A percentile compares a stretch with the other conserved stretches of the same genome.
phyloP scores from a whole-genome alignment of 225 moss, liverwort and hornwort genomes.

The Takakia lepidozioides region DNA sequence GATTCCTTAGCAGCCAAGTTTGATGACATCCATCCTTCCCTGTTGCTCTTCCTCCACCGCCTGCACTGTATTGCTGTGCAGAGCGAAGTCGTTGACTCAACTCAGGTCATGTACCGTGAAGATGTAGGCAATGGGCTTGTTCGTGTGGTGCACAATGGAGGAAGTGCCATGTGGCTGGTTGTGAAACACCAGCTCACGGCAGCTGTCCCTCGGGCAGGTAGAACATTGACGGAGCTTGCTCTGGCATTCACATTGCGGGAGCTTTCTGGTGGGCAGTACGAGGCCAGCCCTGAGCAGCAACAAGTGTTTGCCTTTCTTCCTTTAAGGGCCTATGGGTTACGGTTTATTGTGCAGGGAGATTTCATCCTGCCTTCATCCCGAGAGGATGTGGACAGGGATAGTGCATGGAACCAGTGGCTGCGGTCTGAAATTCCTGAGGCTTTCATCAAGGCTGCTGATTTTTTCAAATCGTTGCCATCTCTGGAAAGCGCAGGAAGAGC shows the following conservation, averaged over 20 bases:
- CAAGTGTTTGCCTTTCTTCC: conserved; percentile 98
- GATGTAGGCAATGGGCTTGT: conserved; percentile 69
- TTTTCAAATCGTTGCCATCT: conserved; percentile 41
- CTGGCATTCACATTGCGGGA: conserved; percentile 71
- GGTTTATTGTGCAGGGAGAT: conserved; percentile 88
- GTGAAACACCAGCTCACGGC: conserved; percentile 65
- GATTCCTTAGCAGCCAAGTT: conserved; percentile 71
- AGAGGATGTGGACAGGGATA: conserved; percentile 95
- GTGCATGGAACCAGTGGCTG: conserved; percentile 97
- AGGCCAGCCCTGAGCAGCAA: conserved; percentile 68
- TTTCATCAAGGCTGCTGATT: conserved; percentile 42
- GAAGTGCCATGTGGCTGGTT: conserved; percentile 81
- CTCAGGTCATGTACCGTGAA: conserved; percentile 68
- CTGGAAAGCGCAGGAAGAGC: conserved; percentile 52
- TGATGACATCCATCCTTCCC: conserved; percentile 84
- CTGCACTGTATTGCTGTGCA: conserved; percentile 72
- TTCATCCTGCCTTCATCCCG: conserved; percentile 91
- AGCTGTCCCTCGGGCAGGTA: conserved; percentile 56
- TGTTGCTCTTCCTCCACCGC: conserved; percentile 84
- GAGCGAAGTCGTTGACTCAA: conserved; percentile 60
- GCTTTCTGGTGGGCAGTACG: conserved; percentile 36
- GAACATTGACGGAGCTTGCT: conserved; percentile 71
- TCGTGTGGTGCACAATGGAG: conserved; percentile 66
- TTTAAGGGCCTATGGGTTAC: conserved; percentile 80
- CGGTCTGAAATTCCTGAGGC: conserved; percentile 75